phyloP scores from a whole-genome alignment of 2,329 filamentous ascomycete genomes.

The Apiospora pterosperma region DNA sequence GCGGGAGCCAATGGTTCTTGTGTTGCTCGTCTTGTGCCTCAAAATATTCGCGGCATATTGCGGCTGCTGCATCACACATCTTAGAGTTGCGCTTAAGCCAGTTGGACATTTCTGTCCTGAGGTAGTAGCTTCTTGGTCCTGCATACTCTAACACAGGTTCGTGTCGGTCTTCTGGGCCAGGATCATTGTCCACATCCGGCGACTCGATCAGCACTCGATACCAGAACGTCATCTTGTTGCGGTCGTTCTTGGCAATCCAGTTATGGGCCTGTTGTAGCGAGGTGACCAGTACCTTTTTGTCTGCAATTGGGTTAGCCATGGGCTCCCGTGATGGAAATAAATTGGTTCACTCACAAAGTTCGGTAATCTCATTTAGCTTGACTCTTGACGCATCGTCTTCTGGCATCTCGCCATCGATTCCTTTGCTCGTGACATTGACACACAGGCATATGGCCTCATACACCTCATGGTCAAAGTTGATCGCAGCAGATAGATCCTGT shows the following conservation, averaged over 20 bases:
- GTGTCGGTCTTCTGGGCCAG: conserved; percentile 43
- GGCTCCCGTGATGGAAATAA: not conserved
- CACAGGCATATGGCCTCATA: conserved; percentile 64
- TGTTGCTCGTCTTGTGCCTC: conserved; percentile 45
- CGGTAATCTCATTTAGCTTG: conserved; percentile 61
- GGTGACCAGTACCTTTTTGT: conserved; percentile 64
- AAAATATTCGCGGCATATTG: conserved; percentile 53
- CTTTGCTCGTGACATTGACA: conserved; percentile 65
- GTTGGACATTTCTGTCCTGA: conserved; percentile 58
- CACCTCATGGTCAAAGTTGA: conserved; percentile 63
- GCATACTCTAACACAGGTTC: conserved; percentile 50
- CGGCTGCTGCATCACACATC: conserved; percentile 53
- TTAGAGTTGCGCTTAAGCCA: conserved; percentile 61
- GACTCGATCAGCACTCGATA: conserved; percentile 60
- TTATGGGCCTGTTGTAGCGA: conserved; percentile 66
- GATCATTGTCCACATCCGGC: conserved; percentile 42
- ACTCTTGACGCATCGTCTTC: conserved; percentile 53
- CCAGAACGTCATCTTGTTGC: conserved; percentile 70
- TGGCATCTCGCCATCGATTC: conserved; percentile 60
- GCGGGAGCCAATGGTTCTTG: conserved; percentile 44
- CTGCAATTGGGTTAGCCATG: conserved; percentile 32
- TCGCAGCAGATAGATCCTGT: conserved; percentile 62
- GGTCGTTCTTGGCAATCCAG: conserved; percentile 66
- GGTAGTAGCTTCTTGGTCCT: conserved; percentile 52
- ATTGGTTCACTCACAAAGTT: conserved; percentile 49